Conservation (phyloP, 192 early-diverging fungal genomes). For the Anaeromyces robustus region DNA sequence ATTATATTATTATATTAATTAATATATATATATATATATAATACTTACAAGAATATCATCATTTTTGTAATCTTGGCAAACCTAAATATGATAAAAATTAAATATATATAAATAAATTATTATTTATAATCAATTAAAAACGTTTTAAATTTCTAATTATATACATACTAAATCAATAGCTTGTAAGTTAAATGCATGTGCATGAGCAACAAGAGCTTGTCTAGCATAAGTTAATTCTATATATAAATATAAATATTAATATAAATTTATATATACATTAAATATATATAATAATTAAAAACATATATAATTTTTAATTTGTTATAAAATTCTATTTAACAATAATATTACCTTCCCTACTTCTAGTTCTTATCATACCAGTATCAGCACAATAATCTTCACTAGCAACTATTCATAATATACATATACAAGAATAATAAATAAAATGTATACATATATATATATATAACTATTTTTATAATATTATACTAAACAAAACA, state of each 20-base stretch:
- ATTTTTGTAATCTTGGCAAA: constrained; percentile 73
- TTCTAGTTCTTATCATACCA: constrained; percentile 54
- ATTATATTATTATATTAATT: too few relatives aligned
- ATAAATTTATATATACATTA: too few relatives aligned
- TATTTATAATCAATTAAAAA: not conserved
- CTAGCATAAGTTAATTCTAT: constrained; percentile 68
- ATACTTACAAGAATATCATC: constrained; percentile 1
- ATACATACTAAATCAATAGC: constrained; percentile 74
- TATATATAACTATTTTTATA: too few relatives aligned
- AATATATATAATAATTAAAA: too few relatives aligned
- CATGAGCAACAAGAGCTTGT: constrained; percentile 60
- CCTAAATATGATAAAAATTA: constrained; percentile 11
- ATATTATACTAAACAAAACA: too few relatives aligned
- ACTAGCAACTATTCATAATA: constrained; percentile 43
- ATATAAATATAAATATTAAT: constrained; percentile 14
- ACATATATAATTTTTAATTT: too few relatives aligned
- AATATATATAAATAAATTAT: not conserved
- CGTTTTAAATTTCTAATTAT: too few relatives aligned
- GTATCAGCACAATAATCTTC: constrained; percentile 92
- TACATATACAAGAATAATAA: not conserved
- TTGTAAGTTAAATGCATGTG: constrained; percentile 68
- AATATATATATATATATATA: not conserved
- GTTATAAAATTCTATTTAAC: too few relatives aligned
- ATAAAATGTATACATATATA: too few relatives aligned
- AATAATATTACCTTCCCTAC: not conserved